Conservation (phyloP, 176 grass and related monocot genomes). For the Oryza rufipogon region DNA sequence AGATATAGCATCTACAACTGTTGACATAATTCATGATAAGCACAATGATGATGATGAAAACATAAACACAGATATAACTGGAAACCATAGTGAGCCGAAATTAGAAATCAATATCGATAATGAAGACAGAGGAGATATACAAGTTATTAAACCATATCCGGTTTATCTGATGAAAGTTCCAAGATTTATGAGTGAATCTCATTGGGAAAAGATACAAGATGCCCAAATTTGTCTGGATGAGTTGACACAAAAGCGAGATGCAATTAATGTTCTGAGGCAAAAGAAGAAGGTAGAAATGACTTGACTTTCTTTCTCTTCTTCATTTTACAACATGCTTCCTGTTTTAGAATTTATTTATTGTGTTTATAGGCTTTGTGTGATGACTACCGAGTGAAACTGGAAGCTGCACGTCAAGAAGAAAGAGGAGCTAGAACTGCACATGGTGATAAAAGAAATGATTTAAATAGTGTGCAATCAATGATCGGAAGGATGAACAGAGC, state of each 20-base stretch:
- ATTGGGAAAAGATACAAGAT: slow-evolving; percentile 66
- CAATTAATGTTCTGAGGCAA: slow-evolving; percentile 61
- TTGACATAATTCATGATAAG: slow-evolving; percentile 27
- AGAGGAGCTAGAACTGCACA: slow-evolving; percentile 62
- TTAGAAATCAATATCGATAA: slow-evolving; percentile 40
- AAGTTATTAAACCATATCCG: slow-evolving; percentile 35
- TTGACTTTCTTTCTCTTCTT: slow-evolving; percentile 3
- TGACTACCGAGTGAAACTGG: slow-evolving; percentile 51
- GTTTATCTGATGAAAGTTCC: slow-evolving; percentile 67
- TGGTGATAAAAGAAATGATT: slow-evolving; percentile 65
- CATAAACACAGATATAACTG: slow-evolving; percentile 30
- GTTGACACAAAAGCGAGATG: slow-evolving; percentile 72
- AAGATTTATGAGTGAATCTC: slow-evolving; percentile 61
- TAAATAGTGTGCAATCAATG: slow-evolving; percentile 60
- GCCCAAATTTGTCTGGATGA: slow-evolving; percentile 66
- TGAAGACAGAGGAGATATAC: slow-evolving; percentile 43
- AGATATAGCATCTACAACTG: slow-evolving; percentile 35
- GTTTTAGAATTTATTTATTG: slow-evolving; percentile 41
- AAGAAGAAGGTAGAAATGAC: slow-evolving; percentile 67
- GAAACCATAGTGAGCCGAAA: slow-evolving; percentile 20
- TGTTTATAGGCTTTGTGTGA: slow-evolving; percentile 52
- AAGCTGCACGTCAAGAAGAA: slow-evolving; percentile 66
- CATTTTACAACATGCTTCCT: slow-evolving; percentile 22
- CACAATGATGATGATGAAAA: slow-evolving; percentile 32
- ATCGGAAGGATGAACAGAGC: slow-evolving; percentile 85